Evolutionary conservation across 768 basidiomycete species (phyloP).

Genomic region (Tulasnella sp.): DNA sequence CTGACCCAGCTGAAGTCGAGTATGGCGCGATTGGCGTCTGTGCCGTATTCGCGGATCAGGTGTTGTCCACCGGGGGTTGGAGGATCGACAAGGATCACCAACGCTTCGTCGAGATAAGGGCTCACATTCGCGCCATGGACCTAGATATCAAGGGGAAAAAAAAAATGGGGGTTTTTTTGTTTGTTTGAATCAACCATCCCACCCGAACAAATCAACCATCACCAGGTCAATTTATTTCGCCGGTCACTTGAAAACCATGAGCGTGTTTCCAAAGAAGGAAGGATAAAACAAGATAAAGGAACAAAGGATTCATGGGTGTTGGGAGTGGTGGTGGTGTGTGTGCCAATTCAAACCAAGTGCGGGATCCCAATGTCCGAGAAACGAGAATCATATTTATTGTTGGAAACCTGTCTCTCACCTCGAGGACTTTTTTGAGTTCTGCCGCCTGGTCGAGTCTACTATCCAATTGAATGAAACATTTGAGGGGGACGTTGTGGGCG

Average conservation of each 20-base stretch:
- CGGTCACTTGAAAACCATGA: too few relatives aligned
- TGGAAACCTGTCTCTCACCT: neutral
- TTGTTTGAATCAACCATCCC: too few relatives aligned
- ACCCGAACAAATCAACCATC: too few relatives aligned
- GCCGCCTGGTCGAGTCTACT: neutral
- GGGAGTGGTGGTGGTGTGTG: too few relatives aligned
- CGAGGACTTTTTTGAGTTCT: slow-evolving; percentile 12
- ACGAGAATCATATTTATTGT: too few relatives aligned
- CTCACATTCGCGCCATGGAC: slow-evolving; percentile 8
- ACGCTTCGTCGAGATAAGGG: slow-evolving; percentile 5
- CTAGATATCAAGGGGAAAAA: neutral
- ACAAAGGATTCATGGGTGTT: too few relatives aligned
- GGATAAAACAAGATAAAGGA: too few relatives aligned
- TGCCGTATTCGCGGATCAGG: slow-evolving; percentile 1
- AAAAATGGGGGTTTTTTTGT: too few relatives aligned
- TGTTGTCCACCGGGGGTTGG: slow-evolving; percentile 6
- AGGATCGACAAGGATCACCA: slow-evolving; percentile 13
- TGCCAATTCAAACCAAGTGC: too few relatives aligned
- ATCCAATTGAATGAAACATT: slow-evolving; percentile 13
- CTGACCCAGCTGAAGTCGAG: slow-evolving; percentile 14
- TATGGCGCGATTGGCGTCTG: slow-evolving; percentile 5
- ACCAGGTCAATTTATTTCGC: too few relatives aligned
- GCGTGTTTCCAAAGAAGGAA: too few relatives aligned
- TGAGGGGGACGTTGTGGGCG: slow-evolving; percentile 11
- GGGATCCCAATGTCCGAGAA: too few relatives aligned